Percentiles rank a stretch among this genome's conserved stretches.
Evolutionary conservation across 768 basidiomycete genomes (phyloP).

Genomic region (Lentinula boryana): DNA sequence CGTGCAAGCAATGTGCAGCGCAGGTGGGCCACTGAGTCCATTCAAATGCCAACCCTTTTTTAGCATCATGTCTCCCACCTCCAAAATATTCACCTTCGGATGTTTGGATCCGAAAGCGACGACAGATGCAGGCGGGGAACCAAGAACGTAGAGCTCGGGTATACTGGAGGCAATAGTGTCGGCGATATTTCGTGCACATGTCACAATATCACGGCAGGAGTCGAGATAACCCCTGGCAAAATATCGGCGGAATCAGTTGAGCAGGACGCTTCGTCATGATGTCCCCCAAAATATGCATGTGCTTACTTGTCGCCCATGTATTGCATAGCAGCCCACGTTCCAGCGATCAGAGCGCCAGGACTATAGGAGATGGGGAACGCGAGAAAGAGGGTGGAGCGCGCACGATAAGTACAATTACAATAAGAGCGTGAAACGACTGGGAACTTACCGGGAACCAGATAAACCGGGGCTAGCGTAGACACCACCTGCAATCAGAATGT

Average conservation of each 20-base stretch:
- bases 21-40: conserved; percentile 70
- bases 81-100: conserved; percentile 64
- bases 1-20: conserved; percentile 91
- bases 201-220: conserved; percentile 81
- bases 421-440: background rate
- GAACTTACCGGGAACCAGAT: conserved; percentile 77
- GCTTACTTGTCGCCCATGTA: conserved; percentile 82
- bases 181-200: conserved; percentile 64
- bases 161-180: conserved; percentile 60
- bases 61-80: conserved; percentile 87
- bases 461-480: conserved; percentile 88
- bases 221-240: conserved; percentile 71
- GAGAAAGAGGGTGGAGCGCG: background rate
- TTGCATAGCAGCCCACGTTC: conserved; percentile 95
- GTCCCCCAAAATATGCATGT: background rate
- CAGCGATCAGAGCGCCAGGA: conserved; percentile 89
- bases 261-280: background rate
- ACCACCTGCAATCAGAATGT: conserved; percentile 51
- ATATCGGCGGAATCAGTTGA: conserved; percentile 6
- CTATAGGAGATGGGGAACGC: conserved; percentile 28
- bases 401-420: conserved; percentile 2
- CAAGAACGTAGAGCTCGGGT: conserved; percentile 83
- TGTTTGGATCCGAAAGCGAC: conserved; percentile 78
- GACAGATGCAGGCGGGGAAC: conserved; percentile 84
- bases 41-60: conserved; percentile 90